A percentile compares a stretch with the other conserved stretches of the same genome.
These are phyloP conservation scores for Leccinum fuscescens DNA, from an alignment of 1,284 basidiomycete species.

Conservation along the genomic window DNA sequence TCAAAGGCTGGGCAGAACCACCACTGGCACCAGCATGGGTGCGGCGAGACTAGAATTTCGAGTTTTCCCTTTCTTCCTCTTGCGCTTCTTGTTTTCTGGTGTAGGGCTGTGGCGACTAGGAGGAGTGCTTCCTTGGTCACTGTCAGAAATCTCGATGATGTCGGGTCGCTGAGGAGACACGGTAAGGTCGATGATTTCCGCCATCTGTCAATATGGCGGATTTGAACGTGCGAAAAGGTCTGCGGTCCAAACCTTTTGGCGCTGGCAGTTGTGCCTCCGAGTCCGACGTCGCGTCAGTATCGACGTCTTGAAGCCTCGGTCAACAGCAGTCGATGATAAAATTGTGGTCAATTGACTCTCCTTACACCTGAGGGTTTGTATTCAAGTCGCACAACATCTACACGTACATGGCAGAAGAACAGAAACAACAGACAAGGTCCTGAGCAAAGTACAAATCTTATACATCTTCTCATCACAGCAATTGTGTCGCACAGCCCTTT, in stretches of 20 bases:
- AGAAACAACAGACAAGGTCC: neutral
- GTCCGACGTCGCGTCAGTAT: neutral
- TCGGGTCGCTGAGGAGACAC: constrained; percentile 26
- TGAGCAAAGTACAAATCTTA: constrained; percentile 7
- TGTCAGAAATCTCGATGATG: constrained; percentile 31
- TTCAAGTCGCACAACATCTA: neutral
- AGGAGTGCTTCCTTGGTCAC: constrained; percentile 15
- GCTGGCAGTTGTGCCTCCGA: neutral
- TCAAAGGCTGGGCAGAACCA: constrained; percentile 18
- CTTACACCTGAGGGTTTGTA: neutral
- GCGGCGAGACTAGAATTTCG: constrained; percentile 10
- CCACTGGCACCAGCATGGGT: constrained; percentile 5
- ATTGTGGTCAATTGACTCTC: no score
- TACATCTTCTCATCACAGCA: neutral
- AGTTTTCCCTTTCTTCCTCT: constrained; percentile 18
- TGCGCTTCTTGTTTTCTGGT: constrained; percentile 20
- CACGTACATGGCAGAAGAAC: constrained; percentile 2
- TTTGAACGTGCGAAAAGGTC: neutral
- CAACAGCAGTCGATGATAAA: neutral
- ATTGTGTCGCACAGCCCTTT: neutral
- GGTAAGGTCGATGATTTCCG: constrained; percentile 34
- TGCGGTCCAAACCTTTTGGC: neutral
- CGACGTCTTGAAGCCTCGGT: no score
- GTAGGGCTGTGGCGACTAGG: neutral
- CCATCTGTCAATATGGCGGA: constrained; percentile 18